Evolutionary conservation across 352 stramenopile genomes (phyloP), one percentile per base, ranked within the genome.

Genomic region (Phytophthora constricta): DNA sequence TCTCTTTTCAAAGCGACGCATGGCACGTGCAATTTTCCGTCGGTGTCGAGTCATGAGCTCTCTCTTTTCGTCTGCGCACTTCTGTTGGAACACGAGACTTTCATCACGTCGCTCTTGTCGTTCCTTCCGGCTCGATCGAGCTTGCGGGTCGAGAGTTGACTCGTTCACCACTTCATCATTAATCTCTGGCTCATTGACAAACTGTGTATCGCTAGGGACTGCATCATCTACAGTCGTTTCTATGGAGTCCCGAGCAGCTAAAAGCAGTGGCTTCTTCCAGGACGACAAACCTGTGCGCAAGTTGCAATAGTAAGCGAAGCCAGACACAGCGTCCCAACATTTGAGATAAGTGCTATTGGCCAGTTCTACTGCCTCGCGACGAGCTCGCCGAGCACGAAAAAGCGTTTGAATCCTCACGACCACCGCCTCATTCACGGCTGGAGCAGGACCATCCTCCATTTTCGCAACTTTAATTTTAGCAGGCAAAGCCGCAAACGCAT

Each of bases 231-330:
- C 16, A 27, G 28, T 14, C 20, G 16, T 11, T 23, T 68, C 58
- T 0, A 42, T 33, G 5, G 59, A 51, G 25, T 86, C 77, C 19
- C 28, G 31, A 45, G 49, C 52, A 20, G 65, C 66, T 37, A 89
- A 69, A 13, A 85, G 68, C 27, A 70, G 46, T 17, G 80, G 80
- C 33, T 82, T 81, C 25, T 76, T 71, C 80, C 80, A 89, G 8
- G 68, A 75, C 49, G 77, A 73, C 2, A 71, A 37, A 27, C 80
- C 77, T 2, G 77, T 84, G 42, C 42, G 65, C 4, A 85, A 60
- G 23, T 89, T 89, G 57, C 59, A 83, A 50, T 84, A 86, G 57
- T 86, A 89, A 5, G 62, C 68, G 3, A 82, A 65, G 23, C 77
- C 74, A 47, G 57, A 80, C 23, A 69, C 56, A 2, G 63, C 46